Percentiles rank a stretch among this genome's conserved stretches.
These are phyloP conservation scores for Dryadomyces quercivorus DNA, from an alignment of 2,329 filamentous ascomycete species.

Conservation along the genomic window DNA sequence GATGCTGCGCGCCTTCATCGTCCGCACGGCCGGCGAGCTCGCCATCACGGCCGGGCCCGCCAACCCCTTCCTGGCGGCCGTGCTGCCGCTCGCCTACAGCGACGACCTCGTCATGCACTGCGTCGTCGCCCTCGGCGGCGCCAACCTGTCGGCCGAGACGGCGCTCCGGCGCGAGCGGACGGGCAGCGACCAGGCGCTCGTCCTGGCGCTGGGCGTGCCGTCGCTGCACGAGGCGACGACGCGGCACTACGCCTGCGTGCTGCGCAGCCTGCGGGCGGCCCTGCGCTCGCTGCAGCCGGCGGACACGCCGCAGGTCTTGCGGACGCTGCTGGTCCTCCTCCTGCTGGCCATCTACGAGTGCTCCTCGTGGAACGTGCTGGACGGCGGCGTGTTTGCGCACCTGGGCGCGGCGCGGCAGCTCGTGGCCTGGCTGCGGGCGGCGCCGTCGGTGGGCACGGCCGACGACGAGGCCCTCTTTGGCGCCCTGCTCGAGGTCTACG, in stretches of 20 bases:
- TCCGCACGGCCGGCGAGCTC: slow-evolving; percentile 6
- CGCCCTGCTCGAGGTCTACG: slow-evolving; percentile 11
- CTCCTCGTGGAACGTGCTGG: slow-evolving; percentile 9
- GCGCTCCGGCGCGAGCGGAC: too few relatives aligned
- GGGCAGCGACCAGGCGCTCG: too few relatives aligned
- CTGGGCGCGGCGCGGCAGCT: slow-evolving; percentile 13
- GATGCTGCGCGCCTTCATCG: slow-evolving; percentile 12
- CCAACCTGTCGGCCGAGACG: slow-evolving; percentile 2
- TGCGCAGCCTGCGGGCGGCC: slow-evolving; percentile 10
- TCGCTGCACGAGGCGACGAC: slow-evolving; percentile 10
- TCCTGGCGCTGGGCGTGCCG: neutral
- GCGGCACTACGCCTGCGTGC: slow-evolving; percentile 12
- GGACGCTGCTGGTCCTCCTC: slow-evolving; percentile 9
- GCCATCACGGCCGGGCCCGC: slow-evolving; percentile 4
- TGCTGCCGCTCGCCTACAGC: slow-evolving; percentile 13
- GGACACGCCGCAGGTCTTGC: slow-evolving; percentile 10
- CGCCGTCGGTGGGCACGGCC: slow-evolving; percentile 6
- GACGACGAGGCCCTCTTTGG: slow-evolving; percentile 10
- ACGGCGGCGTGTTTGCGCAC: slow-evolving; percentile 12
- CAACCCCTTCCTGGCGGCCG: slow-evolving; percentile 11
- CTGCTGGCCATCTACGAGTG: slow-evolving; percentile 12
- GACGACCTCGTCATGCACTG: slow-evolving; percentile 16
- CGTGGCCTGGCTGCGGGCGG: slow-evolving; percentile 12
- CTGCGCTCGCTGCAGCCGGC: slow-evolving; percentile 8
- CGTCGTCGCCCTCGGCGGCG: slow-evolving; percentile 11